Percentiles rank a stretch among this genome's conserved stretches.
phyloP scores from a whole-genome alignment of 2,329 filamentous ascomycete species.

The Colletotrichum theobromicola region DNA sequence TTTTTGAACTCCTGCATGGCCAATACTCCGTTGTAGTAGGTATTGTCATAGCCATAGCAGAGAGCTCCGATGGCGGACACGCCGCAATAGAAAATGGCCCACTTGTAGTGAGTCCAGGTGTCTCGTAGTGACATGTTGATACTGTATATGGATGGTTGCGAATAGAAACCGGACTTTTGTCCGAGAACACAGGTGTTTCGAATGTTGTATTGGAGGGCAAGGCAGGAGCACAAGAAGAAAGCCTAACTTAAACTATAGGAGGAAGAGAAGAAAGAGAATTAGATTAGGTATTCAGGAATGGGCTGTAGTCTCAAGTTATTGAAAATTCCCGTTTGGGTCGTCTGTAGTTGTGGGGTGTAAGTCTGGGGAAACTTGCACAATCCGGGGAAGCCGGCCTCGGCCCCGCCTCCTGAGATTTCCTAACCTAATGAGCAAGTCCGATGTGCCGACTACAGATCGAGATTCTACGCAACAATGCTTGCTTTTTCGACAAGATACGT shows the following conservation, averaged over 20 bases:
- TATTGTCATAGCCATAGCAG: conserved; percentile 28
- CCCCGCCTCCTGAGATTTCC: not conserved
- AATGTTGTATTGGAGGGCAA: not conserved
- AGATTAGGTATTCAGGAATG: not conserved
- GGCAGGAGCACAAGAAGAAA: not conserved
- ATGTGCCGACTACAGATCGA: not conserved
- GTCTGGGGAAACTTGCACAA: not conserved
- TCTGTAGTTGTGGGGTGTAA: not conserved
- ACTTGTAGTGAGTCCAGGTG: not conserved
- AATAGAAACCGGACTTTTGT: not conserved
- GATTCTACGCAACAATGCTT: not conserved
- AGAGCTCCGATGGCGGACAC: not conserved
- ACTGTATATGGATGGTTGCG: not conserved
- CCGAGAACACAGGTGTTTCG: not conserved
- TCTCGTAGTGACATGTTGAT: not conserved
- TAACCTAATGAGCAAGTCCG: not conserved
- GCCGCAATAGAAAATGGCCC: not conserved
- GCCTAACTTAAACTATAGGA: not conserved
- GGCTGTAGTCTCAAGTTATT: not conserved
- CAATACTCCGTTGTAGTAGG: conserved; percentile 25
- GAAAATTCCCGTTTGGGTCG: not conserved
- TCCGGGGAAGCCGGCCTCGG: not conserved
- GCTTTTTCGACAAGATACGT: not conserved
- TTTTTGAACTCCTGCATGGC: conserved; percentile 32
- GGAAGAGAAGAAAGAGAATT: not conserved